These are phyloP conservation scores for Pleurotus eryngii DNA, from an alignment of 768 basidiomycete genomes.

Conservation along the genomic window DNA sequence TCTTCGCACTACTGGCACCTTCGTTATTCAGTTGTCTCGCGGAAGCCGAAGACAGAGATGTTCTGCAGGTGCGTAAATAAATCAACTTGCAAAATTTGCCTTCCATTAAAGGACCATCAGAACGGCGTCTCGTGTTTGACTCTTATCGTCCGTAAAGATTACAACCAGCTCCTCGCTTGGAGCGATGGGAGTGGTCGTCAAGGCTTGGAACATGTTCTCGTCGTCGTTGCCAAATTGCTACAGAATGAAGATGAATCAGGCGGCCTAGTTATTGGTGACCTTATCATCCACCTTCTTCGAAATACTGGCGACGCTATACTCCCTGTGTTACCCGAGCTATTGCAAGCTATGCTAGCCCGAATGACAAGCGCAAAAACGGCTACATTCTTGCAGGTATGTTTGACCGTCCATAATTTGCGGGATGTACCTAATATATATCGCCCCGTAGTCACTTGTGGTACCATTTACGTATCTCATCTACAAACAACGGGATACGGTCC, in stretches of 20 bases:
- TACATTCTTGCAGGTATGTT: slow-evolving; percentile 79
- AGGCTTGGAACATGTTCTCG: slow-evolving; percentile 74
- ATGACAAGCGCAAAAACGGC: slow-evolving; percentile 87
- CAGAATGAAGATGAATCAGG: slow-evolving; percentile 85
- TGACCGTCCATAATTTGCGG: not conserved
- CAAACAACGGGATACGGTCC: slow-evolving; percentile 77
- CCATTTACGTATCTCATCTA: slow-evolving; percentile 94
- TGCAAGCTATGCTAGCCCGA: slow-evolving; percentile 78
- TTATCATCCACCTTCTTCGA: slow-evolving; percentile 90
- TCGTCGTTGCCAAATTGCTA: slow-evolving; percentile 74
- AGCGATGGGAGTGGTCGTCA: slow-evolving; percentile 58
- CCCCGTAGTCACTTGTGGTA: slow-evolving; percentile 72
- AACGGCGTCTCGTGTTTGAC: slow-evolving; percentile 84
- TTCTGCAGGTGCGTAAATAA: slow-evolving; percentile 57
- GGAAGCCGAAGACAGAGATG: slow-evolving; percentile 81
- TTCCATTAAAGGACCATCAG: slow-evolving; percentile 32
- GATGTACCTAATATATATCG: too few relatives aligned
- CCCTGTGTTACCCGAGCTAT: slow-evolving; percentile 82
- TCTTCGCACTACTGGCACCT: slow-evolving; percentile 74
- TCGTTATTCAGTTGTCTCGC: slow-evolving; percentile 68
- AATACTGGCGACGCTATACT: slow-evolving; percentile 77
- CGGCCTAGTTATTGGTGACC: slow-evolving; percentile 89
- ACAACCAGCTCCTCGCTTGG: slow-evolving; percentile 78
- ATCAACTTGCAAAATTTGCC: not conserved
- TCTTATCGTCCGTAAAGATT: slow-evolving; percentile 82